Base-by-base conservation (phyloP, 2,329 filamentous ascomycete species). In the Cordyceps sp. region DNA sequence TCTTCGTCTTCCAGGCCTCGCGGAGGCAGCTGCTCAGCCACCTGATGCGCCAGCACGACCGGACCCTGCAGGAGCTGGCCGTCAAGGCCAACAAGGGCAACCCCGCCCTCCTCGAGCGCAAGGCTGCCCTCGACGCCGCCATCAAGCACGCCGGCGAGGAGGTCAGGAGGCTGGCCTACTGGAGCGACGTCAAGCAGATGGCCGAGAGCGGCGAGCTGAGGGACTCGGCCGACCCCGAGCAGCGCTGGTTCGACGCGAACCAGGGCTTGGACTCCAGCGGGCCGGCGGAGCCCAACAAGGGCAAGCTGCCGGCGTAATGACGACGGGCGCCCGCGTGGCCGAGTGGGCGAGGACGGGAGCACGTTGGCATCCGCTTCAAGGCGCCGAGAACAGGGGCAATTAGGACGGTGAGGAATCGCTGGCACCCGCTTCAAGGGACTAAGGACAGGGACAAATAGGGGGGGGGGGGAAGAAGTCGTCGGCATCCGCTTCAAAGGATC, bases 1-100 rank as follows among this genome's bases (percentile, higher is more conserved):
- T 80, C 36, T 82, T 96, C 45, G 65, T 98, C 15, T 98, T 93
- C 49, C 88, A 96, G 52, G 76, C 78, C 14, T 93, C 86, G 3
- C 71, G 86, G 17, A 73, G 78, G 38, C 72, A 85, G 35, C 64
- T 96, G 4, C 62, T 94, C 13, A 64, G 71, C 14, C 69, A 73
- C 31, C 59, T 98, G 29, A 74, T 73, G 43, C 57, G 69, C n/a
- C 61, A 70, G 17, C 54, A 62, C 35, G 54, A 59, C 21, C 61
- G 69, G 39, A 59, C 63, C 13, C 36, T 35, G 4, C 33, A 45
- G 18, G 39, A 44, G 17, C 33, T 53, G 30, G 53, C 66, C 35
- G 53, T 58, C 35, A 57, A 62, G 5, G 47, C 46, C 18, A 41
- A 44, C 8, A 31, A 62, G 5, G 46, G 50, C 23, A 43, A 46